Percentiles rank a stretch among this genome's conserved stretches.
These are phyloP conservation scores for Evansstolkia leycettana DNA, from an alignment of 495 filamentous ascomycete species.

Conservation along the genomic window DNA sequence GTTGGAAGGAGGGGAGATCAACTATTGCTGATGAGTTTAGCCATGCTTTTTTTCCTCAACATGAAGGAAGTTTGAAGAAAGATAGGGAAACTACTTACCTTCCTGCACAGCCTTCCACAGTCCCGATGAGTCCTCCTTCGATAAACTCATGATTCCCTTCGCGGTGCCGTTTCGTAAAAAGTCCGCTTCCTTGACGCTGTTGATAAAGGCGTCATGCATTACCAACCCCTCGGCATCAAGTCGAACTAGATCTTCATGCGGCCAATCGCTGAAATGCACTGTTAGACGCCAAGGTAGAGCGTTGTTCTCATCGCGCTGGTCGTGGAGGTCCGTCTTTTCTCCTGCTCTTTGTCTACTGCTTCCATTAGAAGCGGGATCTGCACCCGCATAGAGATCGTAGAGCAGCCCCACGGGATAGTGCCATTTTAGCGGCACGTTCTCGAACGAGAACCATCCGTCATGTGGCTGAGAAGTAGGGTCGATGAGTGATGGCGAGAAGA, in stretches of 20 bases:
- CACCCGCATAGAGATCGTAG: conserved; percentile 73
- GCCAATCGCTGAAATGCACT: conserved; percentile 70
- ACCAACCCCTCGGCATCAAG: conserved; percentile 49
- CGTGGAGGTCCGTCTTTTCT: conserved; percentile 4
- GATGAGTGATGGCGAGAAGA: conserved; percentile 67
- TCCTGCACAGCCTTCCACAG: conserved; percentile 79
- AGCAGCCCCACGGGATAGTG: conserved; percentile 79
- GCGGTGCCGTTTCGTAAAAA: conserved; percentile 85
- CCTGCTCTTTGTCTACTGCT: no score
- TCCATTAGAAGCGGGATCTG: conserved; percentile 36
- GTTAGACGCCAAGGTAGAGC: conserved; percentile 66
- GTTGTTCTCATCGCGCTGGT: conserved; percentile 28
- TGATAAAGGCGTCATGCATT: conserved; percentile 77
- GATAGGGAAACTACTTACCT: conserved; percentile 37
- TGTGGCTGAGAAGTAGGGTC: conserved; percentile 39
- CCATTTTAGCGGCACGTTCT: conserved; percentile 75
- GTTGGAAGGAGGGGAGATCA: conserved; percentile 57
- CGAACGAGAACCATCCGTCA: conserved; percentile 61
- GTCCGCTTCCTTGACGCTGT: conserved; percentile 92
- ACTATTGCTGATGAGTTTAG: conserved; percentile 49
- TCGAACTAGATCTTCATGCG: conserved; percentile 49
- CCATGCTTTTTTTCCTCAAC: conserved; percentile 2
- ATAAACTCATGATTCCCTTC: conserved; percentile 84
- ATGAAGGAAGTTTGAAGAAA: neutral
- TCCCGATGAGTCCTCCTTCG: conserved; percentile 72